phyloP scores from a whole-genome alignment of 768 basidiomycete genomes.

The Trametes punicea region DNA sequence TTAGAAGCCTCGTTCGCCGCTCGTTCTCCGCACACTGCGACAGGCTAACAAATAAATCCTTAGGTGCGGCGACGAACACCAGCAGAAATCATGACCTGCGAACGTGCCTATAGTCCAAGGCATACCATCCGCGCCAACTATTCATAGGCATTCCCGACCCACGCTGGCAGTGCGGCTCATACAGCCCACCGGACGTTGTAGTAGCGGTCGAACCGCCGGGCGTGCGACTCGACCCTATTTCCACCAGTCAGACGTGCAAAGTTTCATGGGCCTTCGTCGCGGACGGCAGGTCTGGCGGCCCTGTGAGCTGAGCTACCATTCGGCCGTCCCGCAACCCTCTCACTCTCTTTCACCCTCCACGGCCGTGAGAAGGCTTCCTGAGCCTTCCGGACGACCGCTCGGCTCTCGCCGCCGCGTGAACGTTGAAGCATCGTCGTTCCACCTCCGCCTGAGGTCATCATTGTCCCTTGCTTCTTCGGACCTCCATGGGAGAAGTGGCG shows the following conservation, averaged over 20 bases:
- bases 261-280: neutral
- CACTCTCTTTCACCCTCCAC: slow-evolving; percentile 3
- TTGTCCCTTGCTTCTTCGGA: neutral
- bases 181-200: slow-evolving; percentile 2
- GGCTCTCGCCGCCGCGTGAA: slow-evolving; percentile 7
- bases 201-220: neutral
- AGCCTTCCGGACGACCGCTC: neutral
- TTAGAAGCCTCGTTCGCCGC: no score
- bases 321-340: neutral
- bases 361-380: slow-evolving; percentile 2
- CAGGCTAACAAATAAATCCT: no score
- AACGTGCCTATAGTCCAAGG: slow-evolving; percentile 1
- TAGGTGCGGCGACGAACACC: no score
- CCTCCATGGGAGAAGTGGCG: neutral
- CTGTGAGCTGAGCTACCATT: neutral
- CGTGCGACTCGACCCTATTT: slow-evolving; percentile 7
- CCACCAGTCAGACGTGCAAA: slow-evolving; percentile 1
- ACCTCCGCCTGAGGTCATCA: slow-evolving; percentile 4
- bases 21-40: no score
- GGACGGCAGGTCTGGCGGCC: no score
- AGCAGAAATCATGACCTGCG: neutral
- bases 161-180: slow-evolving; percentile 5
- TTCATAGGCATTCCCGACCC: slow-evolving; percentile 4
- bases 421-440: neutral
- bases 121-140: neutral